Conservation (phyloP, 2,329 filamentous ascomycete genomes). For the Nemania sp. region DNA sequence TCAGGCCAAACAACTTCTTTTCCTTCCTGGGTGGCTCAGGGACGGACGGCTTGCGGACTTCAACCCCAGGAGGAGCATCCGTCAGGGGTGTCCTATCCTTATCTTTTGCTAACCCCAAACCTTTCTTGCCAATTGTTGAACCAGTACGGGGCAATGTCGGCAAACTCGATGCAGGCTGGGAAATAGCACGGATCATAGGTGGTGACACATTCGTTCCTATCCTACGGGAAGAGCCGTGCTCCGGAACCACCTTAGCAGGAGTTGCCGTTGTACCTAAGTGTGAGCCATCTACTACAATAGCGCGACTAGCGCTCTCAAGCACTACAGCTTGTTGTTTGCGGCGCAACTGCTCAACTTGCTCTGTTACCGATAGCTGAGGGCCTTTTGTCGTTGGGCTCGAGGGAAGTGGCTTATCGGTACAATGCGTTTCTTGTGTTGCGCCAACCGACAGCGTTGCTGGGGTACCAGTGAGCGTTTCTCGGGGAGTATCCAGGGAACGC, state of each 20-base stretch:
- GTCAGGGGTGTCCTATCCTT: conserved; percentile 33
- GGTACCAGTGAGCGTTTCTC: conserved; percentile 23
- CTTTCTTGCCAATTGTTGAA: conserved; percentile 50
- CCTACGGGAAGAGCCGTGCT: conserved; percentile 50
- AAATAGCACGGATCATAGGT: conserved; percentile 58
- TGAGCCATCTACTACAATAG: conserved; percentile 32
- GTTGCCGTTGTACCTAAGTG: conserved; percentile 23
- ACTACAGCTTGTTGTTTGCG: conserved; percentile 51
- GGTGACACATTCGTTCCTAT: conserved; percentile 53
- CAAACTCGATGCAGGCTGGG: conserved; percentile 50
- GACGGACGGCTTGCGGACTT: conserved; percentile 41
- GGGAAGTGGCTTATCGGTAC: conserved; percentile 29
- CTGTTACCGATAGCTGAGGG: conserved; percentile 36
- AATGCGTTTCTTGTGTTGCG: conserved; percentile 22
- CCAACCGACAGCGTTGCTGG: conserved; percentile 33
- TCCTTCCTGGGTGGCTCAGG: conserved; percentile 60
- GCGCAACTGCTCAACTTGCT: conserved; percentile 49
- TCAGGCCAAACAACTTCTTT: conserved; percentile 67
- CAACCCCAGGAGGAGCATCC: conserved; percentile 38
- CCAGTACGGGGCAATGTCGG: conserved; percentile 53
- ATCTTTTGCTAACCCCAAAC: conserved; percentile 39
- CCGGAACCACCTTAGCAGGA: conserved; percentile 33
- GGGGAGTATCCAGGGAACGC: conserved; percentile 17
- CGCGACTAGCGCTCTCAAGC: conserved; percentile 38
- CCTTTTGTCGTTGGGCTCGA: conserved; percentile 12